phyloP scores from a whole-genome alignment of 495 filamentous ascomycete species.

The Saxophila tyrrhenica region DNA sequence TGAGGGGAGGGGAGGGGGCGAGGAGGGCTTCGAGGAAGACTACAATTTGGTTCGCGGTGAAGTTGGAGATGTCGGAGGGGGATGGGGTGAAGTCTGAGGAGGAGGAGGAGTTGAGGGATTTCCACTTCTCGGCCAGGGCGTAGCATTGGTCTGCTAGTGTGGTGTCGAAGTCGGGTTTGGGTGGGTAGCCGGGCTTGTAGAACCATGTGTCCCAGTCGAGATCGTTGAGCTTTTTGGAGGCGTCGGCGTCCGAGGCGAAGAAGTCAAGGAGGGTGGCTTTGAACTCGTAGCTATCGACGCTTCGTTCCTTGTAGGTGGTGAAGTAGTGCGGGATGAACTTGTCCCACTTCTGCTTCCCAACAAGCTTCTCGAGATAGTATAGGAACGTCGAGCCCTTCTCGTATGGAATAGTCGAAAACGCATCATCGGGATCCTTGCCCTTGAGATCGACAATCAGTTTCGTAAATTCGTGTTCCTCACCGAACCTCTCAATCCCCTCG shows the following conservation, averaged over 20 bases:
- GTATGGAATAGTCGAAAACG: slow-evolving; percentile 78
- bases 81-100: slow-evolving; percentile 50
- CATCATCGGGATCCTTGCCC: slow-evolving; percentile 88
- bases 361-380: slow-evolving; percentile 69
- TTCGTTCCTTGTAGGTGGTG: slow-evolving; percentile 63
- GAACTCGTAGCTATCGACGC: slow-evolving; percentile 87
- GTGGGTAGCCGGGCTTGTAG: slow-evolving; percentile 72
- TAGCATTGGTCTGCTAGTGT: slow-evolving; percentile 79
- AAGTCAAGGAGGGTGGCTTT: slow-evolving; percentile 75
- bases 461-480: slow-evolving; percentile 78
- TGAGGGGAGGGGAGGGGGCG: slow-evolving; percentile 49
- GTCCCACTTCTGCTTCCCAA: slow-evolving; percentile 81
- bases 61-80: slow-evolving; percentile 53
- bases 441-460: slow-evolving; percentile 78
- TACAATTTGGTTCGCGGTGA: slow-evolving; percentile 75
- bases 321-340: slow-evolving; percentile 95
- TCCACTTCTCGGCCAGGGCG: slow-evolving; percentile 68
- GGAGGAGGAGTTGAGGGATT: slow-evolving; percentile 30
- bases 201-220: slow-evolving; percentile 87
- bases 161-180: slow-evolving; percentile 83
- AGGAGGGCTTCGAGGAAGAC: slow-evolving; percentile 78
- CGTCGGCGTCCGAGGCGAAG: slow-evolving; percentile 56
- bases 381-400: slow-evolving; percentile 72
- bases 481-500: slow-evolving; percentile 67
- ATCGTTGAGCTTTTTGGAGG: slow-evolving; percentile 51